Base-by-base conservation (phyloP, 2,329 filamentous ascomycete genomes). In the Penicillium sclerotigenum region DNA sequence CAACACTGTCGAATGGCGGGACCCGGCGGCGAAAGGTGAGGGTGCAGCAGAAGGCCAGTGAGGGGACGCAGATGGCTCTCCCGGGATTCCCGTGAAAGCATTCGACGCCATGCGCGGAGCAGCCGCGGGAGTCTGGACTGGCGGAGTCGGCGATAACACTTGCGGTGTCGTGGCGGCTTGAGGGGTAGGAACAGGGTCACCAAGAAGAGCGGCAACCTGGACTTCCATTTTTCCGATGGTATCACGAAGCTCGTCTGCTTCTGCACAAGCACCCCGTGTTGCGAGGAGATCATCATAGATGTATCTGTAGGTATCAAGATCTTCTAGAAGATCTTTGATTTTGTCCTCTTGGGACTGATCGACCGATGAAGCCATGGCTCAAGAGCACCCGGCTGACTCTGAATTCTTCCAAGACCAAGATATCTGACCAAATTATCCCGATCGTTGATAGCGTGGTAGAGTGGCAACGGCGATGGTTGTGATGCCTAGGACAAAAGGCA, bases 301-400 rank as follows among this genome's bases (percentile, higher is more conserved):
- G 24, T 67, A 66, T 45, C 66, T 58, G 22, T 73, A 62, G 2
- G 72, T 52, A 20, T 73, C 60, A n/a, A 73, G 52, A 20, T 73
- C 71, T 16, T 73, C 71, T 26, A 66, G 20, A 29, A 73, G 52
- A 29, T 72, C 68, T 13, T 71, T 66, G 31, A 68, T 42, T 38
- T 70, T 24, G 14, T 67, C 65, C 56, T 65, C 65, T 22, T 65
- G 57, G 51, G 65, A 61, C 55, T 48, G 48, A 46, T 62, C 56
- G 22, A 40, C 43, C 14, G 59, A 48, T 33, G 60, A 31, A 26
- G 54, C 55, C 54, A 58, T 57, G 28, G 26, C n/a, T 48, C 11
- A 45, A 29, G 10, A 40, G 26, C 28, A 31, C 34, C 28, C 33
- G 22, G 36, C 37, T 42, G 18, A 29, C 37, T 28, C 29, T 41